phyloP scores from a whole-genome alignment of 2,329 filamentous ascomycete genomes.

The Cladophialophora chaetospira region DNA sequence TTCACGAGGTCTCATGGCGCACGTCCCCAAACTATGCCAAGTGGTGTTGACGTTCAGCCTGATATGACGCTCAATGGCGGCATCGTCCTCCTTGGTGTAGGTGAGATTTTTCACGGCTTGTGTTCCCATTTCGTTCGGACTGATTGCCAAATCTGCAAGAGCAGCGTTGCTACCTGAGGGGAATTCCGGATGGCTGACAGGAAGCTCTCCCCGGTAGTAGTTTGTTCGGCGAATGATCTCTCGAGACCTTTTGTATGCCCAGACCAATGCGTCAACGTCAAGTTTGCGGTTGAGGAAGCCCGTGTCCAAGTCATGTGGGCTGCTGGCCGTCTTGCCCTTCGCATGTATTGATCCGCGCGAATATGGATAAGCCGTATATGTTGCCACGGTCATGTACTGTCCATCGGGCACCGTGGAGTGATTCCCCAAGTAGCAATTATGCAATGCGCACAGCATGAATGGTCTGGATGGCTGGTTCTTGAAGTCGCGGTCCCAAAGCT shows the following conservation, averaged over 20 bases:
- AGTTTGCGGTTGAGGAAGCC: conserved; percentile 59
- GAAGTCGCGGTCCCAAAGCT: conserved; percentile 59
- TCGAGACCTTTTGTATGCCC: conserved; percentile 67
- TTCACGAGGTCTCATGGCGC: conserved; percentile 49
- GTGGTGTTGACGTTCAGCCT: conserved; percentile 18
- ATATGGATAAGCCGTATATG: conserved; percentile 62
- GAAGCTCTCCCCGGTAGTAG: conserved; percentile 49
- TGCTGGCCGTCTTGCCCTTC: conserved; percentile 40
- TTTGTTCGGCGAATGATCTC: conserved; percentile 61
- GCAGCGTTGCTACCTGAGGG: conserved; percentile 50
- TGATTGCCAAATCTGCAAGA: conserved; percentile 1
- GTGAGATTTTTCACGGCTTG: conserved; percentile 23
- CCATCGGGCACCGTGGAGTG: conserved; percentile 30
- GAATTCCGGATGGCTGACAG: conserved; percentile 43
- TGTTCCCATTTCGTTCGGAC: background rate
- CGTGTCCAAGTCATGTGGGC: conserved; percentile 56
- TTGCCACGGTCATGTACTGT: conserved; percentile 57
- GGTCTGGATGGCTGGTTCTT: conserved; percentile 38
- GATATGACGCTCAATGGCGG: conserved; percentile 43
- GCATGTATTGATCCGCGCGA: conserved; percentile 66
- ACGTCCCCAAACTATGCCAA: conserved; percentile 37
- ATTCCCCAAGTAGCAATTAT: conserved; percentile 9
- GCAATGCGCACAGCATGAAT: background rate
- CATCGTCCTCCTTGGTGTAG: conserved; percentile 53
- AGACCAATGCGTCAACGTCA: conserved; percentile 61